Evolutionary conservation across 805 yeast genomes (phyloP), one percentile per base, ranked within the genome.

Genomic region (Torulaspora maleeae): DNA sequence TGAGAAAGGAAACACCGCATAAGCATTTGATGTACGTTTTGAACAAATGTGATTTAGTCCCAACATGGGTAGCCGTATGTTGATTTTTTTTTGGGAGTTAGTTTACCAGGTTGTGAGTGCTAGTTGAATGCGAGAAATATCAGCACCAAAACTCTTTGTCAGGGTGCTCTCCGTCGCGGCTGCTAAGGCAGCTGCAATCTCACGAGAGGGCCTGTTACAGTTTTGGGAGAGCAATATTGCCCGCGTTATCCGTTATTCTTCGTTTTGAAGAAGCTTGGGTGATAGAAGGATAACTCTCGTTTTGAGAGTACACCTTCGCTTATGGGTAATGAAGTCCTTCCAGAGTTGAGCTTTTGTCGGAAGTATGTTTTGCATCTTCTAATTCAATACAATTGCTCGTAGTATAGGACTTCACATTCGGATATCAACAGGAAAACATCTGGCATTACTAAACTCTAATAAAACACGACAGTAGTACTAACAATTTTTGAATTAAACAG

Each of bases 61-160:
- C 99, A 53, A 91, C 96, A 38, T 91, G 98, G 97, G 97, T 88
- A 61, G 97, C 98, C 61, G 98, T 90, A 88, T 78, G 98, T 89
- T 68, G 63, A 45, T 43, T 32, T 41, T 41, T 53, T 50, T 48
- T 47, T 41, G 38, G 34, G 22, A 13, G 7, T 28, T 22, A 8
- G n/a, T 20, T 13, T 20, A 30, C 24, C 30, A 20, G 20, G 32
- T 35, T 12, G 38, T 20, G 29, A 36, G 24, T 42, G 20, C 38
- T 17, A 35, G 42, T 32, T 24, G 24, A 25, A 30, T 19, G 33
- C 22, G 28, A 30, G 38, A 41, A 34, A 37, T 36, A 32, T 41
- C 25, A 22, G 25, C 7, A 65, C 96, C 96, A 87, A 85, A 80
- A 91, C 77, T 81, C 72, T 79, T 79, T 75, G 93, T 84, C 93